phyloP scores from a whole-genome alignment of 148 eudicot genomes.

The Pouteria glomerata region DNA sequence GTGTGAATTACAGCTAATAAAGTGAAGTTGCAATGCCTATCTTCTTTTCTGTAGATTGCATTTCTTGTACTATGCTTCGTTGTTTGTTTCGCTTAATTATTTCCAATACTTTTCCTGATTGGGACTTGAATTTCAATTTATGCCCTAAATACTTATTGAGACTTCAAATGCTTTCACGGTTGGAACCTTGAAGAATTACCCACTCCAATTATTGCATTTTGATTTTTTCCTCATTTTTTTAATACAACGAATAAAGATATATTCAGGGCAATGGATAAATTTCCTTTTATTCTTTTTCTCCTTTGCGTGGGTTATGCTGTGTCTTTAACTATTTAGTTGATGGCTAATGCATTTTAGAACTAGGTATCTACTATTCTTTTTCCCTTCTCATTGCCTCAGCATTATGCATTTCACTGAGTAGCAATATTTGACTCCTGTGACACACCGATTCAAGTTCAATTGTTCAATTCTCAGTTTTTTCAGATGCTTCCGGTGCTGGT shows the following conservation, averaged over 20 bases:
- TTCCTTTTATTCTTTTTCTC: too few species aligned
- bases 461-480: constrained; percentile 23
- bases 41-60: not conserved
- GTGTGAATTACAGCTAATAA: too few species aligned
- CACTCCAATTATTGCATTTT: too few species aligned
- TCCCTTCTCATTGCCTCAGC: not conserved
- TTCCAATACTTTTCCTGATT: not conserved
- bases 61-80: not conserved
- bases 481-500: constrained; percentile 28
- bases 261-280: not conserved
- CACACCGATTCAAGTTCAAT: not conserved
- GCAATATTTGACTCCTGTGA: not conserved
- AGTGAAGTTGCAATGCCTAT: not conserved
- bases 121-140: not conserved
- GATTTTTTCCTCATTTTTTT: too few species aligned
- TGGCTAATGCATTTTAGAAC: not conserved
- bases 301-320: too few species aligned
- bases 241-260: not conserved
- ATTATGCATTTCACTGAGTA: not conserved
- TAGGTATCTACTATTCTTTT: not conserved
- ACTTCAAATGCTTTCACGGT: too few species aligned
- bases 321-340: not conserved
- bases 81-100: not conserved
- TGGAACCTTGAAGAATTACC: too few species aligned
- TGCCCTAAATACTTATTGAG: not conserved